phyloP scores from a whole-genome alignment of 306 rosid species.

The Cyamopsis tetragonoloba region DNA sequence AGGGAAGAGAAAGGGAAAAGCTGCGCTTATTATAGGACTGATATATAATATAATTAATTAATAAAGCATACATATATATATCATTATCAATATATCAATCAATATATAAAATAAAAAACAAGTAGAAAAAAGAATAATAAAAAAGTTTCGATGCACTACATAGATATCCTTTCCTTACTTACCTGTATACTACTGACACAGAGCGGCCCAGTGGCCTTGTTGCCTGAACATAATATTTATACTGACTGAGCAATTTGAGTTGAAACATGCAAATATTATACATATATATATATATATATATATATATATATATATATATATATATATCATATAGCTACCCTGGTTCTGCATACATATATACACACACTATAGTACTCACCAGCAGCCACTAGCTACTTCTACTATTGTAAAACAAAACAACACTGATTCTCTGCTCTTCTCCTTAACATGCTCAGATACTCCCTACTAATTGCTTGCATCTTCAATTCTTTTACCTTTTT shows the following conservation, averaged over 20 bases:
- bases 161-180: too few species aligned
- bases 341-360: slow-evolving; percentile 3
- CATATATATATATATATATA: too few species aligned
- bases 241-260: too few species aligned
- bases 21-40: too few species aligned
- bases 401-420: slow-evolving; percentile 24
- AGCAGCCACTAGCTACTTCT: slow-evolving; percentile 13
- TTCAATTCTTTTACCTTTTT: background rate
- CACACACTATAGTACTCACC: slow-evolving; percentile 1
- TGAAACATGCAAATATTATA: too few species aligned
- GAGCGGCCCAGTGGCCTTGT: slow-evolving; percentile 40
- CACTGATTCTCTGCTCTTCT: background rate
- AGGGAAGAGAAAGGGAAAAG: slow-evolving; percentile 42
- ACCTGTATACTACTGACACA: slow-evolving; percentile 40
- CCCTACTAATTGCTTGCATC: background rate
- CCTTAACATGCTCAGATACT: background rate
- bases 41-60: too few species aligned
- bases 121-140: slow-evolving; percentile 28
- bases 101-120: slow-evolving; percentile 27
- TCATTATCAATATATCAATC: too few species aligned
- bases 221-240: slow-evolving; percentile 45
- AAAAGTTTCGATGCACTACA: too few species aligned
- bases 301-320: too few species aligned
- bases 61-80: too few species aligned
- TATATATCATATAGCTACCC: slow-evolving; percentile 18